These are phyloP conservation scores for Diatrype stigma DNA, from an alignment of 2,329 filamentous ascomycete genomes.

Conservation along the genomic window DNA sequence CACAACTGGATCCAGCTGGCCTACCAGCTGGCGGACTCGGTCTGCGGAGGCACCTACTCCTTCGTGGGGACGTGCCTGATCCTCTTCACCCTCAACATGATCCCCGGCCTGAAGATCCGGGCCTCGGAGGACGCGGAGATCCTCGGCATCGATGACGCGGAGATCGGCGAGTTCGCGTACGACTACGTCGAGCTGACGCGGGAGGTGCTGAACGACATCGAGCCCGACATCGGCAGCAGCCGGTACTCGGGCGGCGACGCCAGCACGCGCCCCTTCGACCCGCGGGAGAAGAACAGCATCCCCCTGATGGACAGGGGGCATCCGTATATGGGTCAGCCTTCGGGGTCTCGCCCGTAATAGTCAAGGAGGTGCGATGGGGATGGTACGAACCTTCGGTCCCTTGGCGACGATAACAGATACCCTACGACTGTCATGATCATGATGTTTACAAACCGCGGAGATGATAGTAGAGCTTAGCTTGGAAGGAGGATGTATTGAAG, in stretches of 20 bases:
- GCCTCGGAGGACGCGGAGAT: slow-evolving; percentile 75
- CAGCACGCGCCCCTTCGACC: slow-evolving; percentile 32
- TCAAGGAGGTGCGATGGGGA: no score
- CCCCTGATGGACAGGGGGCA: slow-evolving; percentile 42
- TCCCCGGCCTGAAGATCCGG: slow-evolving; percentile 72
- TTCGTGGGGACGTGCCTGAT: slow-evolving; percentile 76
- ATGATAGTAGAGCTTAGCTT: no score
- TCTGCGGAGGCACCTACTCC: slow-evolving; percentile 71
- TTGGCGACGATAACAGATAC: background rate
- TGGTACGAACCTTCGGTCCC: background rate
- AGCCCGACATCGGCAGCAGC: slow-evolving; percentile 37
- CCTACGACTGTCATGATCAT: no score
- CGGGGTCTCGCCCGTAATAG: slow-evolving; percentile 6
- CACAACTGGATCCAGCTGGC: slow-evolving; percentile 78
- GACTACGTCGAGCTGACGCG: slow-evolving; percentile 77
- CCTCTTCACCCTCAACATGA: slow-evolving; percentile 73
- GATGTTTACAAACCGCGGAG: no score
- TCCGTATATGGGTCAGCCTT: slow-evolving; percentile 35
- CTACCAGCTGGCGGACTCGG: slow-evolving; percentile 79
- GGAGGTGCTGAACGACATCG: slow-evolving; percentile 44
- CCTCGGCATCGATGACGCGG: slow-evolving; percentile 80
- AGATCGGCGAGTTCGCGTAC: slow-evolving; percentile 94
- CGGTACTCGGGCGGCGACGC: slow-evolving; percentile 39
- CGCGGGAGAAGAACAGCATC: slow-evolving; percentile 46
- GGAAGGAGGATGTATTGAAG: no score